These are phyloP conservation scores for Maudiozyma saulgeensis DNA, from an alignment of 805 yeast species.

Conservation along the genomic window DNA sequence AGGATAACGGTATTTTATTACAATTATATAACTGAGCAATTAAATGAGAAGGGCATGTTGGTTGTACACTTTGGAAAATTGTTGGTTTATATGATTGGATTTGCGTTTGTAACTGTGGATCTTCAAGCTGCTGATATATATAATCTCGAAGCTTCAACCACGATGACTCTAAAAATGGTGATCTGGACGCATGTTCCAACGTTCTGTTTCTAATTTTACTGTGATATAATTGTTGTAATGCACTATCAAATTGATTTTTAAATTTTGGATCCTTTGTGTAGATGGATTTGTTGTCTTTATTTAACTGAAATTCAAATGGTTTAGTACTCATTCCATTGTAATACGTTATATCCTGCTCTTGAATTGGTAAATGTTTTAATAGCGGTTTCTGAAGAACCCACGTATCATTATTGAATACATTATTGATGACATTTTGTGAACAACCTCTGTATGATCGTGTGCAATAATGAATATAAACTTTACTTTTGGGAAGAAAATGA, in stretches of 20 bases:
- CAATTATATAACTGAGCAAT: slow-evolving; percentile 10
- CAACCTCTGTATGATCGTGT: background rate
- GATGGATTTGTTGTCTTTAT: background rate
- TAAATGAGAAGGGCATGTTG: slow-evolving; percentile 10
- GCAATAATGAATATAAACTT: background rate
- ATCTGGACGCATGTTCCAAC: background rate
- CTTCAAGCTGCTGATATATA: slow-evolving; percentile 9
- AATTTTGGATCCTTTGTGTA: slow-evolving; percentile 8
- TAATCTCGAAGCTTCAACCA: slow-evolving; percentile 10
- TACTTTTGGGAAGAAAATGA: background rate
- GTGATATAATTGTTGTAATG: slow-evolving; percentile 11
- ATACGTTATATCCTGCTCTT: background rate
- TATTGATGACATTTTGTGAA: background rate
- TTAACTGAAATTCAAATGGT: background rate
- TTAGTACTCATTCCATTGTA: background rate
- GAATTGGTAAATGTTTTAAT: slow-evolving; percentile 4
- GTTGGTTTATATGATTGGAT: slow-evolving; percentile 4
- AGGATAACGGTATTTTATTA: background rate
- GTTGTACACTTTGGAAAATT: slow-evolving; percentile 10
- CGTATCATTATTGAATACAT: slow-evolving; percentile 2
- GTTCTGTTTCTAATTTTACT: slow-evolving; percentile 8
- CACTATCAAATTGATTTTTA: slow-evolving; percentile 7
- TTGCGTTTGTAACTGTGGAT: slow-evolving; percentile 2
- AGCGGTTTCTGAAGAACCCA: slow-evolving; percentile 5
- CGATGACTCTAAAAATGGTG: slow-evolving; percentile 1